Percentiles rank a stretch among this genome's conserved stretches.
Conservation (phyloP, 345 rosid genomes). For the Citrus sp. region DNA sequence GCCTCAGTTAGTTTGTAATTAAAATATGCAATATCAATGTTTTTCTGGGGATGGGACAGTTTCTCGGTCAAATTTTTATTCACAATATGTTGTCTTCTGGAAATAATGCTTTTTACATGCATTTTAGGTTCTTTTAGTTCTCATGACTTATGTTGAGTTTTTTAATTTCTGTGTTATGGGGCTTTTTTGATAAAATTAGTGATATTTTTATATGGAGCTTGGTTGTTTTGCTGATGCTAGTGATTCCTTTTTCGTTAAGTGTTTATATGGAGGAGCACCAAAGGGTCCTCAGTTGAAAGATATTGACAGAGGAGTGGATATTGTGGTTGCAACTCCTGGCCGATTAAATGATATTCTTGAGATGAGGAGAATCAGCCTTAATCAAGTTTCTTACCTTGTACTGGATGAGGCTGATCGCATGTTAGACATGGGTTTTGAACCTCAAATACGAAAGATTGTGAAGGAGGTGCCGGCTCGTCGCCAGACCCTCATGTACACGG, state of each 20-base stretch:
- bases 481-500: constrained; percentile 97
- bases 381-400: constrained; percentile 90
- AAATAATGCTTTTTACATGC: background rate
- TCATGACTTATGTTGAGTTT: background rate
- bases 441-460: constrained; percentile 93
- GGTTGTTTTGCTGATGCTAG: constrained; percentile 7
- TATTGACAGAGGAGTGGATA: constrained; percentile 83
- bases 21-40: background rate
- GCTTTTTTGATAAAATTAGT: background rate
- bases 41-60: background rate
- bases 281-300: constrained; percentile 95
- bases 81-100: background rate
- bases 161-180: background rate
- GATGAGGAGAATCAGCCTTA: constrained; percentile 87
- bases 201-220: background rate
- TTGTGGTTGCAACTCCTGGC: constrained; percentile 99
- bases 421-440: constrained; percentile 99
- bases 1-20: background rate
- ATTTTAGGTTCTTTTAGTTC: background rate
- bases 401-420: constrained; percentile 98
- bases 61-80: background rate
- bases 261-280: constrained; percentile 98
- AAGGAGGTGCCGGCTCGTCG: constrained; percentile 90
- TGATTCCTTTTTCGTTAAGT: constrained; percentile 36
- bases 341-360: constrained; percentile 95